Base-by-base conservation (phyloP, 148 eudicot species). In the Vaccinium macrocarpon region DNA sequence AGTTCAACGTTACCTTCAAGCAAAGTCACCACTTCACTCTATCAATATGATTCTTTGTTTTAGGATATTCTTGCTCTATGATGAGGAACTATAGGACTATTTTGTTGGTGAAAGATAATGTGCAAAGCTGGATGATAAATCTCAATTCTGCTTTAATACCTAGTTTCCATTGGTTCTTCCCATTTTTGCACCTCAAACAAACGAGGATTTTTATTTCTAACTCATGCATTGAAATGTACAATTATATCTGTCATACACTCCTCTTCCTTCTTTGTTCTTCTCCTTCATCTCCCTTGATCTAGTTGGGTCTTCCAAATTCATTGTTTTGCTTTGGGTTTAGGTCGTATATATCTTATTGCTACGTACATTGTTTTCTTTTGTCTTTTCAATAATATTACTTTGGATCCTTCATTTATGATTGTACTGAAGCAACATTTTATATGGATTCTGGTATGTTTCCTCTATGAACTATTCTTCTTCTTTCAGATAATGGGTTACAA, bases 401-500 rank as follows among this genome's bases (percentile, higher is more conserved):
- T 78, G 62, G 80, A 62, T 64, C 8, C 62, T 57, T 16, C 9
- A 23, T 8, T 57, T 49, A 12, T 49, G 55, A 48, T 21, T 53
- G 23, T 5, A 10, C 14, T 21, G 0, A 73, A 52, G 14, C 19
- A 27, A 23, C 27, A 74, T 76, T 49, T 83, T 1, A 48, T 51
- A 64, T 77, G 32, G 82, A 42, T 53, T 57, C 72, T 66, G 42
- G 32, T 29, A 49, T 80, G 57, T 61, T 52, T 76, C 59, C 10
- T 78, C 49, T 55, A 42, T 80, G 48, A 42, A 59, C 29, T 64
- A 35, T 81, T 19, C 15, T 57, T 50, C 42, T 82, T 50, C 82
- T 83, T 87, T 84, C 98, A 96, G 98, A 92, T 96, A 87, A 96
- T 95, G 96, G 96, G 98, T 74, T 96, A 93, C 90, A 96, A 96